A percentile compares a stretch with the other conserved stretches of the same genome.
These are phyloP conservation scores for Cytidiella melzeri DNA, from an alignment of 768 basidiomycete genomes.

Conservation along the genomic window DNA sequence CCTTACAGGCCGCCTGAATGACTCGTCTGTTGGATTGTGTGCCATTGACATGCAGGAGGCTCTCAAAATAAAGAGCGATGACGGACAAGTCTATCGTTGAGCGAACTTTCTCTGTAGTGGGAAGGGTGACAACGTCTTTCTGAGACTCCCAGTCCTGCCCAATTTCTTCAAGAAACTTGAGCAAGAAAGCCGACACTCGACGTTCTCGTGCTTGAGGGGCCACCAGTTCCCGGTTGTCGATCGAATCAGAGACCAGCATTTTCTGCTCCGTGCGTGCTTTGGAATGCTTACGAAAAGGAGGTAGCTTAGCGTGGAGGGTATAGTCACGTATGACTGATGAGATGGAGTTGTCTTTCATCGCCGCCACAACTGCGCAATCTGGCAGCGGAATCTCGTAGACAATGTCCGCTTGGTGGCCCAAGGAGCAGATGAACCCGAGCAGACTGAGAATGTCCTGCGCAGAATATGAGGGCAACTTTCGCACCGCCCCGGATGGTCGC, in stretches of 20 bases:
- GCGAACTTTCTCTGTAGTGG: slow-evolving; percentile 60
- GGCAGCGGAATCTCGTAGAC: slow-evolving; percentile 55
- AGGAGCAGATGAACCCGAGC: slow-evolving; percentile 58
- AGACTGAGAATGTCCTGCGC: slow-evolving; percentile 58
- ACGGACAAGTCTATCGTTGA: slow-evolving; percentile 65
- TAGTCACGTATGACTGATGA: slow-evolving; percentile 64
- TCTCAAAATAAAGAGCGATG: slow-evolving; percentile 63
- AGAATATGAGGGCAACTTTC: slow-evolving; percentile 45
- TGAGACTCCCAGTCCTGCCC: slow-evolving; percentile 39
- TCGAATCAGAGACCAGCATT: not conserved
- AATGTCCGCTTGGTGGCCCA: slow-evolving; percentile 40
- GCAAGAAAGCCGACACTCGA: slow-evolving; percentile 54
- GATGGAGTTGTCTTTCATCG: slow-evolving; percentile 51
- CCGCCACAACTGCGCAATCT: slow-evolving; percentile 57
- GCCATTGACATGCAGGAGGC: slow-evolving; percentile 59
- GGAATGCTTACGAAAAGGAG: slow-evolving; percentile 18
- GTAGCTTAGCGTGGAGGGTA: slow-evolving; percentile 59
- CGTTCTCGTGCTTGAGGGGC: slow-evolving; percentile 54
- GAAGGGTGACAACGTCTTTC: slow-evolving; percentile 28
- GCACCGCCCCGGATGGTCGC: slow-evolving; percentile 33
- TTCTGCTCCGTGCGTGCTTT: not conserved
- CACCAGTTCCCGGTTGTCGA: slow-evolving; percentile 26
- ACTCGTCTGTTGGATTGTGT: slow-evolving; percentile 51
- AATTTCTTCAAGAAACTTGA: slow-evolving; percentile 54
- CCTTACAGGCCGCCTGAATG: slow-evolving; percentile 57